Percentiles rank a stretch among this genome's conserved stretches.
phyloP scores from a whole-genome alignment of 1,284 basidiomycete species.

The Crucibulum parvulum region DNA sequence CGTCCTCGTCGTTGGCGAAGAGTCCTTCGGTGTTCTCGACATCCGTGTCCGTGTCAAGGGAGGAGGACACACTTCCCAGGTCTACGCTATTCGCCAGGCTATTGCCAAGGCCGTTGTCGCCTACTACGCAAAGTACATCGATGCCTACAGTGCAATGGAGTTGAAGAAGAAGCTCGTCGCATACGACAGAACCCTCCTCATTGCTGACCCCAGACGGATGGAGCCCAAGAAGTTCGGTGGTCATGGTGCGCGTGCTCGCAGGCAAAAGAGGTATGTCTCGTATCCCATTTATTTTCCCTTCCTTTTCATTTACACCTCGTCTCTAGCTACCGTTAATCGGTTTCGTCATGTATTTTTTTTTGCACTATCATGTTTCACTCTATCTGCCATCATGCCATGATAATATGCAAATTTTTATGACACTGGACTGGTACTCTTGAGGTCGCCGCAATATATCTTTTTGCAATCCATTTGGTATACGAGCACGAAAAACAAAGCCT shows the following conservation, averaged over 20 bases:
- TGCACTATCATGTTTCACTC: conserved; percentile 52
- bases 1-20: conserved; percentile 88
- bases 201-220: conserved; percentile 98
- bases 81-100: conserved; percentile 99
- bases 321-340: conserved; percentile 86
- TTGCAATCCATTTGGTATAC: no score
- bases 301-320: background rate
- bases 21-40: conserved; percentile 87
- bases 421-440: background rate
- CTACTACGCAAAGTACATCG: conserved; percentile 99
- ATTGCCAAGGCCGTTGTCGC: conserved; percentile 98
- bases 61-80: conserved; percentile 99
- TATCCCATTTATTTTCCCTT: conserved; percentile 8
- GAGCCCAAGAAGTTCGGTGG: conserved; percentile 99
- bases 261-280: conserved; percentile 84
- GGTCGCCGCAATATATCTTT: background rate
- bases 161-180: conserved; percentile 96
- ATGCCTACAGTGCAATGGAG: conserved; percentile 96
- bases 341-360: conserved; percentile 41
- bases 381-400: conserved; percentile 52
- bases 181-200: conserved; percentile 94
- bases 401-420: conserved; percentile 42
- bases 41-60: conserved; percentile 99
- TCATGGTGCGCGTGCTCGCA: conserved; percentile 93
- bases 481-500: no score